Evolutionary conservation across 257 asterid species (phyloP).

Genomic region (Nicotiana undulata): DNA sequence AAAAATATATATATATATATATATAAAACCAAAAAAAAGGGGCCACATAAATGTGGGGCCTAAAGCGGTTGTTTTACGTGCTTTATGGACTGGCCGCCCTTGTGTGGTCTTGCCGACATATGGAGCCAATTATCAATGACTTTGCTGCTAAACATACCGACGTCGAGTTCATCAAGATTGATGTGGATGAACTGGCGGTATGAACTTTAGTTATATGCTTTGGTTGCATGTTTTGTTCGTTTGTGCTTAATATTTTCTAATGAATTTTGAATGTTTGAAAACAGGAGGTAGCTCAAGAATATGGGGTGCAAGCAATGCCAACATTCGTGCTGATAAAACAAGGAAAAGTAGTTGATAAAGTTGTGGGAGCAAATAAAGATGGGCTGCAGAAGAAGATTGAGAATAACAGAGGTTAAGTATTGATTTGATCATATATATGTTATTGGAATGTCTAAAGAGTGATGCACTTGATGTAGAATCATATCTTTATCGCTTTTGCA

Average conservation of each 20-base stretch:
- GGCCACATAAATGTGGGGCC: too few species aligned
- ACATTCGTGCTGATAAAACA: slow-evolving; percentile 50
- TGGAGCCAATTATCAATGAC: slow-evolving; percentile 22
- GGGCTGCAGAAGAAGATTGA: slow-evolving; percentile 47
- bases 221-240: background rate
- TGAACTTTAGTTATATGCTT: background rate
- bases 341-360: slow-evolving; percentile 54
- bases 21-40: too few species aligned
- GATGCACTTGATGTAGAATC: background rate
- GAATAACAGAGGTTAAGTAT: slow-evolving; percentile 27
- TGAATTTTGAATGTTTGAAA: background rate
- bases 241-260: background rate
- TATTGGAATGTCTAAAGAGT: too few species aligned
- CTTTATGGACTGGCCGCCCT: too few species aligned
- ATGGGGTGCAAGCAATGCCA: slow-evolving; percentile 56
- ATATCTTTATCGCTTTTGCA: background rate
- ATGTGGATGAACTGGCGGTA: slow-evolving; percentile 24
- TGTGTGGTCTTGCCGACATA: slow-evolving; percentile 21
- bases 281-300: slow-evolving; percentile 68
- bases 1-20: too few species aligned
- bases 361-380: slow-evolving; percentile 44
- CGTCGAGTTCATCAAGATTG: slow-evolving; percentile 31
- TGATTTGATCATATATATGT: background rate
- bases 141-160: slow-evolving; percentile 22
- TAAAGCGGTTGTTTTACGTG: too few species aligned